phyloP scores from a whole-genome alignment of 1,284 basidiomycete genomes.

The Ceratobasidium sp. region DNA sequence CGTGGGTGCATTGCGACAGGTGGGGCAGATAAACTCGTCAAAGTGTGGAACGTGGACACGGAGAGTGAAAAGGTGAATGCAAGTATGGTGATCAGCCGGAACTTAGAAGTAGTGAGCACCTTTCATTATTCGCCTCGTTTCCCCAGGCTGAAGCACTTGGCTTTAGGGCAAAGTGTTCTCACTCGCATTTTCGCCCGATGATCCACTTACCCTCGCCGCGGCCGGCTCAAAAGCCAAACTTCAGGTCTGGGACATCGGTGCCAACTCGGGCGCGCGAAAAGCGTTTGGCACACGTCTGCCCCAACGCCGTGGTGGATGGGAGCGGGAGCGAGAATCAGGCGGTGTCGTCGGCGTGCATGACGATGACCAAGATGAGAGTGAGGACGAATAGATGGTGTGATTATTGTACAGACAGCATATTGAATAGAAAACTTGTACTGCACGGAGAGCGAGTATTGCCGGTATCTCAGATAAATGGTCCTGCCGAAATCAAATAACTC shows the following conservation, averaged over 20 bases:
- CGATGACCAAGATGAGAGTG: conserved; percentile 24
- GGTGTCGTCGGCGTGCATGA: conserved; percentile 23
- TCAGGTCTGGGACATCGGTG: conserved; percentile 92
- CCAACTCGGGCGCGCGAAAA: conserved; percentile 78
- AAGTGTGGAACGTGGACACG: conserved; percentile 87
- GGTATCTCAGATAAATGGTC: neutral
- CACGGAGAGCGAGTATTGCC: neutral
- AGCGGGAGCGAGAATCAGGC: neutral
- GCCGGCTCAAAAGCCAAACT: conserved; percentile 92
- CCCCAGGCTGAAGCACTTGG: conserved; percentile 6
- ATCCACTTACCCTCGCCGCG: conserved; percentile 91
- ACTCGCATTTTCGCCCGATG: conserved; percentile 88
- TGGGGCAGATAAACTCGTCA: conserved; percentile 83
- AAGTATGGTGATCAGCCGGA: conserved; percentile 85
- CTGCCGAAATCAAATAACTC: neutral
- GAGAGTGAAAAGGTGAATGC: conserved; percentile 75
- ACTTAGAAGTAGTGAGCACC: conserved; percentile 86
- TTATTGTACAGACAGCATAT: neutral
- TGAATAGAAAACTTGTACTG: neutral
- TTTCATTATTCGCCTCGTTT: conserved; percentile 1
- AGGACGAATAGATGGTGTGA: neutral
- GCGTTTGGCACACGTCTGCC: conserved; percentile 76
- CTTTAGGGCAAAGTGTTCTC: conserved; percentile 93
- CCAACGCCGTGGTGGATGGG: conserved; percentile 50
- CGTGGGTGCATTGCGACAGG: conserved; percentile 91